Conservation (phyloP, 208 protist genomes). For the Leishmania guyanensis region DNA sequence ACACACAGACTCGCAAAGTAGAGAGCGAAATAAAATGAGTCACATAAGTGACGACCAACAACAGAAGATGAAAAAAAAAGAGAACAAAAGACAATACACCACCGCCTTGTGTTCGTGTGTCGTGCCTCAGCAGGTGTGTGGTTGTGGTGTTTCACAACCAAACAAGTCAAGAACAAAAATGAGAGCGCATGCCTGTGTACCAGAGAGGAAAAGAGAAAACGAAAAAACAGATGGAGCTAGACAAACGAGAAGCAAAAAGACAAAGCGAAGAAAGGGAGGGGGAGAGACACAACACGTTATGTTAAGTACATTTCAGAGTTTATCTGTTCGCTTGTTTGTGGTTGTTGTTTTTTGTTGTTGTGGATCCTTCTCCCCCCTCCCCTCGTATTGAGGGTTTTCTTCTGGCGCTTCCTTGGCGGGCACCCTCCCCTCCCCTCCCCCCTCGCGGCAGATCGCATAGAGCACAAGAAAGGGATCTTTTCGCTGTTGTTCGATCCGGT, state of each 20-base stretch:
- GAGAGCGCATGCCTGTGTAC: conserved; percentile 8
- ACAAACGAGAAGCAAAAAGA: conserved; percentile 15
- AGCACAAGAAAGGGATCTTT: no score
- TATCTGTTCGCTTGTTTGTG: not conserved
- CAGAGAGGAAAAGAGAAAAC: not conserved
- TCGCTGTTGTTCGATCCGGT: no score
- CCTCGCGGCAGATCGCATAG: no score
- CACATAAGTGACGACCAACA: not conserved
- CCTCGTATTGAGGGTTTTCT: no score
- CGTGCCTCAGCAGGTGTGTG: not conserved
- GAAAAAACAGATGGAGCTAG: not conserved
- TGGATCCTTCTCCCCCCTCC: not conserved
- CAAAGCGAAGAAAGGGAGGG: not conserved
- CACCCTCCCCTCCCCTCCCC: no score
- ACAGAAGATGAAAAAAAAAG: not conserved
- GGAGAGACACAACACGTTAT: not conserved
- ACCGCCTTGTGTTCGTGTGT: not conserved
- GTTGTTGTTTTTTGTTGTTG: not conserved
- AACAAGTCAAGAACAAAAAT: conserved; percentile 7
- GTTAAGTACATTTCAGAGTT: not conserved
- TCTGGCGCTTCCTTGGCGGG: no score
- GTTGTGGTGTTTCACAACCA: not conserved
- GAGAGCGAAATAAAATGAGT: not conserved
- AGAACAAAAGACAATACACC: not conserved
- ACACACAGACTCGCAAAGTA: not conserved